A percentile compares a stretch with the other conserved stretches of the same genome.
phyloP scores from a whole-genome alignment of 1,284 basidiomycete species.

The Exobasidium cylindrosporum region DNA sequence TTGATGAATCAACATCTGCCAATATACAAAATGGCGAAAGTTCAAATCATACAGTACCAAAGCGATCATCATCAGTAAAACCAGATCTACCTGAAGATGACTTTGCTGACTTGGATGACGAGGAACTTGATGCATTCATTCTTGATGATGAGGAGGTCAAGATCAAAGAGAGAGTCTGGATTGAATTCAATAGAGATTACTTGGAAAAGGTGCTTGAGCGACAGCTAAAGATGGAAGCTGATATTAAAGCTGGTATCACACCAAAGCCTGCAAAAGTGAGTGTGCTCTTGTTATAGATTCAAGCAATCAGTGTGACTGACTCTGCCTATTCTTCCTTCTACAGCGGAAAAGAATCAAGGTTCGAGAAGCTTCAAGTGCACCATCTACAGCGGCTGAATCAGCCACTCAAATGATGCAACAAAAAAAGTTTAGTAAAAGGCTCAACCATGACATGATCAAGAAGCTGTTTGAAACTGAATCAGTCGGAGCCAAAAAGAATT shows the following conservation, averaged over 20 bases:
- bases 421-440: constrained; percentile 47
- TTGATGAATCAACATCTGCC: constrained; percentile 32
- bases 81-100: constrained; percentile 22
- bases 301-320: constrained; percentile 20
- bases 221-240: constrained; percentile 51
- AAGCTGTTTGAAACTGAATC: constrained; percentile 28
- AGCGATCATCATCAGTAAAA: background rate
- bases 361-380: constrained; percentile 42
- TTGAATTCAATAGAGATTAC: constrained; percentile 91
- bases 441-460: constrained; percentile 54
- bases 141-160: constrained; percentile 79
- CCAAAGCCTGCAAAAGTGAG: constrained; percentile 11
- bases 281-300: constrained; percentile 1
- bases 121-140: constrained; percentile 79
- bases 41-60: background rate
- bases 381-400: constrained; percentile 47
- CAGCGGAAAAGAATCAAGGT: constrained; percentile 46
- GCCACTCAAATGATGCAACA: constrained; percentile 47
- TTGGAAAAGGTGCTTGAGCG: constrained; percentile 65
- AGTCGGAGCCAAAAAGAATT: background rate
- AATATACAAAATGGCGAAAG: background rate
- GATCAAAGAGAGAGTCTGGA: constrained; percentile 92
- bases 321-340: constrained; percentile 8
- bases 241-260: constrained; percentile 47
- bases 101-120: constrained; percentile 69